phyloP scores from a whole-genome alignment of 441 rosid species.

The Rhodomyrtus psidioides region DNA sequence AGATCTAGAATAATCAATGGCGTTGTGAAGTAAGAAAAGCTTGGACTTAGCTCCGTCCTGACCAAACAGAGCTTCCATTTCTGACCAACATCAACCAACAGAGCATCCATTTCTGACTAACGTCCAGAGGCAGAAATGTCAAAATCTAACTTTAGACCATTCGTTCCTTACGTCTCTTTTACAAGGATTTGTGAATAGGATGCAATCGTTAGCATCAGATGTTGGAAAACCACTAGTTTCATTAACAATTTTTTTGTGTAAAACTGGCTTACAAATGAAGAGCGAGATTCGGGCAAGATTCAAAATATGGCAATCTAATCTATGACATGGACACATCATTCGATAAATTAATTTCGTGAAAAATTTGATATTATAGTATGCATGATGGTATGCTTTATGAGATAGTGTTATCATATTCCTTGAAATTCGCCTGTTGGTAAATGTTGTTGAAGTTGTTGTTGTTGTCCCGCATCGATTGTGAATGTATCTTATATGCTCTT shows the following conservation, averaged over 20 bases:
- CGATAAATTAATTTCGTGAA: not conserved
- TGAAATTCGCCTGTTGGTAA: not conserved
- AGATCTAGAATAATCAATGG: not conserved
- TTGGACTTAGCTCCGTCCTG: not conserved
- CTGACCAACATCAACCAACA: not conserved
- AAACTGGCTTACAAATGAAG: not conserved
- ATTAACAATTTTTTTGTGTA: not conserved
- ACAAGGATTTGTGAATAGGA: not conserved
- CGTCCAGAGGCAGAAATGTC: not conserved
- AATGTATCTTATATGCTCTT: too few species aligned
- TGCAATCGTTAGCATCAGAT: not conserved
- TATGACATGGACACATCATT: not conserved
- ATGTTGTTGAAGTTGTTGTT: too few species aligned
- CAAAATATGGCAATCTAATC: not conserved
- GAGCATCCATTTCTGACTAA: not conserved
- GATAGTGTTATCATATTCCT: not conserved
- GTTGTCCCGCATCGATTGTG: too few species aligned
- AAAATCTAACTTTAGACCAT: not conserved
- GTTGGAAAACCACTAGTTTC: not conserved
- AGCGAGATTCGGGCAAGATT: not conserved
- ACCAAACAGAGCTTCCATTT: too few species aligned
- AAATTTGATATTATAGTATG: not conserved
- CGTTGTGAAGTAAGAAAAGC: not conserved
- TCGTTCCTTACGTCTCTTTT: not conserved
- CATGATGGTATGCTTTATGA: not conserved